Evolutionary conservation across 1,284 basidiomycete species (phyloP).

Genomic region (Rhodotorula sp.): DNA sequence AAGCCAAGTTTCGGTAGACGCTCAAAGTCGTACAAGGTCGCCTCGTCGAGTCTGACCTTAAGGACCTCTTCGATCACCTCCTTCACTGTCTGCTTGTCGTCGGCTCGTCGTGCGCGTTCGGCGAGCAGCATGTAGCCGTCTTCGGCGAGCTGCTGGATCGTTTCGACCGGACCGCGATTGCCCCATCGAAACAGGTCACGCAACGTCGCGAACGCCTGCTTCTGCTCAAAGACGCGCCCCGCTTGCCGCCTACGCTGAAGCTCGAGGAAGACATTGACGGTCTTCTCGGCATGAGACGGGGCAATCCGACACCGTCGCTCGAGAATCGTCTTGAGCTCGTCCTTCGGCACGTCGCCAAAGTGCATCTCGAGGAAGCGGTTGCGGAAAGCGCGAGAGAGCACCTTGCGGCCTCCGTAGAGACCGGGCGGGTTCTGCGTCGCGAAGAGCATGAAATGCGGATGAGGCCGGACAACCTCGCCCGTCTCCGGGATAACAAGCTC

Average conservation of each 20-base stretch:
- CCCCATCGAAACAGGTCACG: conserved; percentile 99
- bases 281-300: conserved; percentile 84
- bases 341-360: conserved; percentile 94
- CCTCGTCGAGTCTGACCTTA: conserved; percentile 79
- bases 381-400: conserved; percentile 91
- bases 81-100: conserved; percentile 86
- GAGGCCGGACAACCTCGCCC: conserved; percentile 88
- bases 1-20: conserved; percentile 58
- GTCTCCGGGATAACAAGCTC: conserved; percentile 96
- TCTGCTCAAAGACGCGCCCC: conserved; percentile 93
- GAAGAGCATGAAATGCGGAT: conserved; percentile 96
- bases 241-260: conserved; percentile 88
- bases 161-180: conserved; percentile 69
- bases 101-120: conserved; percentile 77
- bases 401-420: conserved; percentile 93
- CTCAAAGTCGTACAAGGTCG: conserved; percentile 63
- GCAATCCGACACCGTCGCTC: conserved; percentile 85
- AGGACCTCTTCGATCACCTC: conserved; percentile 88
- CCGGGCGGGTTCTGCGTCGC: conserved; percentile 98
- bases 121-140: conserved; percentile 98
- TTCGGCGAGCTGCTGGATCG: conserved; percentile 86
- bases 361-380: conserved; percentile 99
- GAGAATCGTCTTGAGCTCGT: conserved; percentile 88
- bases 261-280: conserved; percentile 90
- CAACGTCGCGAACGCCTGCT: conserved; percentile 92